These are phyloP conservation scores for Mycosarcoma mackinlayi DNA, from an alignment of 1,284 basidiomycete species.

Conservation along the genomic window DNA sequence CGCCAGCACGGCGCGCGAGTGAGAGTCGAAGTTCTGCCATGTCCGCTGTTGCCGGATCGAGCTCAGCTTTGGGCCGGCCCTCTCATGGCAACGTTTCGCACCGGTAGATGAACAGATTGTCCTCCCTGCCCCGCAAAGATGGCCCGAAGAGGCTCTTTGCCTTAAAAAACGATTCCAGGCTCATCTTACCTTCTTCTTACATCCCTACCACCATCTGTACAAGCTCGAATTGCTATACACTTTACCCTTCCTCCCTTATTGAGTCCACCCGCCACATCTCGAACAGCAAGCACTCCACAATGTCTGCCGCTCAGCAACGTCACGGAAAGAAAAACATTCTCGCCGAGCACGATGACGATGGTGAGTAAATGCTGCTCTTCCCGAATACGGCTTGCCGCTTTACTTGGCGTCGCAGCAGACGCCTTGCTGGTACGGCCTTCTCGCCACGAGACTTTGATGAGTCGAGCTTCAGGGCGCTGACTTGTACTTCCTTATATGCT, in stretches of 20 bases:
- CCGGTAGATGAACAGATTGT: not conserved
- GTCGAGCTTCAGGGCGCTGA: too few relatives aligned
- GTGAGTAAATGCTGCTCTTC: slow-evolving; percentile 46
- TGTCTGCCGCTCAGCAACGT: slow-evolving; percentile 43
- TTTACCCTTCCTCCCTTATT: not conserved
- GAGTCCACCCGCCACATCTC: not conserved
- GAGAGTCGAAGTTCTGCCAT: not conserved
- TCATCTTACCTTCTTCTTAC: slow-evolving; percentile 1
- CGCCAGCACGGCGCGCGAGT: not conserved
- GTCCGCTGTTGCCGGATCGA: slow-evolving; percentile 10
- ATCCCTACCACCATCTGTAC: not conserved
- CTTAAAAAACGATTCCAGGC: not conserved
- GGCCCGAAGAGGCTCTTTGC: not conserved
- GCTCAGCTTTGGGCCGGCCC: slow-evolving; percentile 6
- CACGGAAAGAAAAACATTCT: slow-evolving; percentile 63
- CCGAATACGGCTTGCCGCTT: too few relatives aligned
- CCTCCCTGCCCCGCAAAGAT: slow-evolving; percentile 4
- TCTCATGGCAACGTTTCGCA: not conserved
- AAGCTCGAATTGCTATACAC: not conserved
- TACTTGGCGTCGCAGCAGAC: too few relatives aligned
- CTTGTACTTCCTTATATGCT: too few relatives aligned
- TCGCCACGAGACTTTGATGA: too few relatives aligned
- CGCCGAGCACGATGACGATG: slow-evolving; percentile 67
- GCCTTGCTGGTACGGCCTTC: too few relatives aligned
- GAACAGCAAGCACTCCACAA: slow-evolving; percentile 10